A percentile compares a stretch with the other conserved stretches of the same genome.
Conservation (phyloP, 2,329 filamentous ascomycete species). For the Lasiodiplodia citricola region DNA sequence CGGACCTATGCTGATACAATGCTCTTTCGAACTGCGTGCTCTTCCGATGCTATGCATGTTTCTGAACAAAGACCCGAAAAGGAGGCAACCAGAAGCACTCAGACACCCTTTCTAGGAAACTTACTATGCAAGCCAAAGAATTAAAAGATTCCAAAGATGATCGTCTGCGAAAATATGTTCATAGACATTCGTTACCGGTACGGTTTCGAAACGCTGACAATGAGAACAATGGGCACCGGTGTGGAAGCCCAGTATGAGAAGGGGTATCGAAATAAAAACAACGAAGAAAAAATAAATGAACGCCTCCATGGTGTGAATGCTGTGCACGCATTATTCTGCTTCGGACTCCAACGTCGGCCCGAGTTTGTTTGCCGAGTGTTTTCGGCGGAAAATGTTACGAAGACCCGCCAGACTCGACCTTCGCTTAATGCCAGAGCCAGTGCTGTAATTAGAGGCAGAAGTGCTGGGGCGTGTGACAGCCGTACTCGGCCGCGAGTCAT, state of each 20-base stretch:
- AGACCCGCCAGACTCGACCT: conserved; percentile 18
- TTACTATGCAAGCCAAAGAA: conserved; percentile 2
- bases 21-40: not conserved
- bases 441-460: conserved; percentile 25
- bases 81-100: not conserved
- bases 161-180: conserved; percentile 18
- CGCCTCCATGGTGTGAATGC: not conserved
- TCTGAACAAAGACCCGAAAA: not conserved
- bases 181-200: conserved; percentile 25
- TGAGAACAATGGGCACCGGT: not conserved
- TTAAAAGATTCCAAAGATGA: conserved; percentile 3
- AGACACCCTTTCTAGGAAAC: conserved; percentile 4
- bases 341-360: conserved; percentile 23
- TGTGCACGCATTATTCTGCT: conserved; percentile 12
- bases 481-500: conserved; percentile 19
- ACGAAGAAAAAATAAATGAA: not conserved
- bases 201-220: conserved; percentile 14
- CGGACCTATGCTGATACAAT: conserved; percentile 14
- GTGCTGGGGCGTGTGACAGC: conserved; percentile 21
- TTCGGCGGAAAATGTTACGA: conserved; percentile 22
- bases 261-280: conserved; percentile 25
- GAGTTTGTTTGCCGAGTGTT: conserved; percentile 21
- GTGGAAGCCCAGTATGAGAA: conserved; percentile 10
- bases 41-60: conserved; percentile 16
- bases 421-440: not conserved